Percentiles rank a stretch among this genome's conserved stretches.
phyloP scores from a whole-genome alignment of 768 basidiomycete species.

The Amanita inopinata region DNA sequence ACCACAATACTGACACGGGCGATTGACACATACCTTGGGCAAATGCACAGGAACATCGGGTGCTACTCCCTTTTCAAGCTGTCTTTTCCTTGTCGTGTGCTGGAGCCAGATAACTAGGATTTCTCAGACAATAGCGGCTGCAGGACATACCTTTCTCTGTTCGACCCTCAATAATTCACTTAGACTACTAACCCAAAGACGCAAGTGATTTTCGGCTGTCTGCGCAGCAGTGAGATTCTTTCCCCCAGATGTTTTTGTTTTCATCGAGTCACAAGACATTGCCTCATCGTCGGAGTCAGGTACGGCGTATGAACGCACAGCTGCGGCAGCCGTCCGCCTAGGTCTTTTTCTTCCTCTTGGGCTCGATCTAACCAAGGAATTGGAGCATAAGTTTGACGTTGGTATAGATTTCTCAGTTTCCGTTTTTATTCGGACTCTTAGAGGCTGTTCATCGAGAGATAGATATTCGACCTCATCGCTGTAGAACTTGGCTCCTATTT shows the following conservation, averaged over 20 bases:
- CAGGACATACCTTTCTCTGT: slow-evolving; percentile 49
- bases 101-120: slow-evolving; percentile 18
- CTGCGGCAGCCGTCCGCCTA: slow-evolving; percentile 42
- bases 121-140: background rate
- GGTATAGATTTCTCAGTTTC: slow-evolving; percentile 28
- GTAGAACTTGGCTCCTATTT: slow-evolving; percentile 59
- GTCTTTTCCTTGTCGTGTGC: slow-evolving; percentile 58
- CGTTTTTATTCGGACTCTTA: slow-evolving; percentile 11
- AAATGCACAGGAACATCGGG: slow-evolving; percentile 41
- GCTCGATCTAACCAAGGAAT: slow-evolving; percentile 16
- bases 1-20: background rate
- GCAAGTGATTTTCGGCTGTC: slow-evolving; percentile 34
- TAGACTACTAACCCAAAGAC: slow-evolving; percentile 64
- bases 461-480: slow-evolving; percentile 63
- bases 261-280: slow-evolving; percentile 18
- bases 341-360: slow-evolving; percentile 41
- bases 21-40: slow-evolving; percentile 38
- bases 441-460: slow-evolving; percentile 19
- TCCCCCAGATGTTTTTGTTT: background rate
- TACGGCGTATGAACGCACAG: slow-evolving; percentile 50
- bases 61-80: slow-evolving; percentile 32
- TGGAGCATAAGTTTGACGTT: slow-evolving; percentile 21
- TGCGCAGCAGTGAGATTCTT: slow-evolving; percentile 11
- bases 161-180: slow-evolving; percentile 51
- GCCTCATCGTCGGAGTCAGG: slow-evolving; percentile 67